phyloP scores from a whole-genome alignment of 2,329 filamentous ascomycete species.

The Alternaria gansuensis region DNA sequence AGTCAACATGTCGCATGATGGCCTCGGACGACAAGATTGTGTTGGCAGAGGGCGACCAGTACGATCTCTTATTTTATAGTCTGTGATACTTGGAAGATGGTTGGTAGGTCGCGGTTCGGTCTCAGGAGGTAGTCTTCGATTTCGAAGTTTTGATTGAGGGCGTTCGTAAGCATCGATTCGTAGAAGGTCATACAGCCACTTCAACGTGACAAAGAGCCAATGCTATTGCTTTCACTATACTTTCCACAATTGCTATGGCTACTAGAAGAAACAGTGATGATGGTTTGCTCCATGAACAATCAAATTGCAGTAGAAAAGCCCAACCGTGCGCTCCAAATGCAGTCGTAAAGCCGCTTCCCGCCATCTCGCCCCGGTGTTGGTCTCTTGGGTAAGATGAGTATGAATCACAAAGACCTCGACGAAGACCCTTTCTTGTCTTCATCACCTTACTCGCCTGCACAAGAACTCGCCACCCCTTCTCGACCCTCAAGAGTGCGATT shows the following conservation, averaged over 20 bases:
- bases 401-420: neutral
- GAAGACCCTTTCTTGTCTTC: neutral
- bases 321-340: neutral
- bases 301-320: neutral
- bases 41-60: neutral
- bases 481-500: neutral
- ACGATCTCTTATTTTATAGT: neutral
- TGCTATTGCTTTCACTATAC: neutral
- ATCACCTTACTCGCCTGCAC: neutral
- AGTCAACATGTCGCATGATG: neutral
- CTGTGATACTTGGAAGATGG: neutral
- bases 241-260: neutral
- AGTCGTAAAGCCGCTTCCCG: neutral
- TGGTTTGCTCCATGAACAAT: neutral
- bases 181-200: neutral
- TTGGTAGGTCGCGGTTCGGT: neutral
- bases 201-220: neutral
- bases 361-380: neutral
- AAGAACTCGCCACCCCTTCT: neutral
- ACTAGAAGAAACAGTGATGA: neutral
- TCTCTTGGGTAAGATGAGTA: neutral
- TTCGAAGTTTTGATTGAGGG: neutral
- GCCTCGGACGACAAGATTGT: neutral
- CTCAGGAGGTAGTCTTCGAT: neutral
- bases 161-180: neutral